Base-by-base conservation (phyloP, 23 red algal species). In the Pyropia yezoensis region DNA sequence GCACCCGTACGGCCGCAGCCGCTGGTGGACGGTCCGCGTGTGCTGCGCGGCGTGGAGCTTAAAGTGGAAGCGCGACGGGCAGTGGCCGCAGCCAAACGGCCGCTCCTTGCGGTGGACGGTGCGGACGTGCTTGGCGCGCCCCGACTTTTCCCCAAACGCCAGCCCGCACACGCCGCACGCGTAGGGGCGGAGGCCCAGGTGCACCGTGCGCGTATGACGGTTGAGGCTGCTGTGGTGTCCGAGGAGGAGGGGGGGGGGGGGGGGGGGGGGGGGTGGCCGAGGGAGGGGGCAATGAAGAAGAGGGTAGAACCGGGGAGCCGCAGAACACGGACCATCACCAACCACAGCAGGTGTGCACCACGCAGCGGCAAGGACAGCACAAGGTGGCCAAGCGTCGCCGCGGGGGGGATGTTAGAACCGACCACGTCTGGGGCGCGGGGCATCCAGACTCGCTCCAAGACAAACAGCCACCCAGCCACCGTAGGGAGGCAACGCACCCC, bases 11-110 rank as follows among this genome's bases (percentile, higher is more conserved):
- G 79, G 79, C 50, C 79, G 72, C 56, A 67, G 69, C 61, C 74
- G 72, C 67, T 83, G 68, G 33, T 83, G 79, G 32, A 83, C 79
- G 23, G 79, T 83, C 13, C 68, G 56, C 54, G 74, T 74, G 54
- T 83, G 79, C 59, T 83, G 79, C 57, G 79, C 52, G 0, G 74
- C 50, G 63, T 83, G 79, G 52, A 83, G 45, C 68, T 83, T 83
- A 50, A 83, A 83, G 61, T 83, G 79, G 58, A 83, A 83, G 2
- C 79, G 54, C 27, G 67, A 74, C 19, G 68, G 59, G 59, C 79
- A 83, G 21, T 61, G 72, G 19, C 57, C 59, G 20, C 79, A 83
- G 19, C 68, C 68, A 54, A 74, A 83, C 59, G 79, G 79, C 5
- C 79, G 52, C 16, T 60, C 65, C 18, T 70, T 70, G 51, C 74